Conservation (phyloP, 1,284 basidiomycete species). For the Ustilago tritici region DNA sequence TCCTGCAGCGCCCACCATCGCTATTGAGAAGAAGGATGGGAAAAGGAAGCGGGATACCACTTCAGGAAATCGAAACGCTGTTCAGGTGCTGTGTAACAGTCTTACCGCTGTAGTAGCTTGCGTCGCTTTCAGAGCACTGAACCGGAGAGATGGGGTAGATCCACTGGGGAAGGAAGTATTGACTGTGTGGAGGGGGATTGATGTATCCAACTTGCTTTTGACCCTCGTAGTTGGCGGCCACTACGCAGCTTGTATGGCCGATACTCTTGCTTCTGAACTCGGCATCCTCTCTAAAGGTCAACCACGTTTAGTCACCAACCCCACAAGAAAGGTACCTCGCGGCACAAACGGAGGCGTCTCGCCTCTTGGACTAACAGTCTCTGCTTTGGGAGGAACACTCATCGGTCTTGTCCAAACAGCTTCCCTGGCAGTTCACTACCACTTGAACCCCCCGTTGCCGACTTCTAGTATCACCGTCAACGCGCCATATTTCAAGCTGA, state of each 20-base stretch:
- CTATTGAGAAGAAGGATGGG: not conserved
- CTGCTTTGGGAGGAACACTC: slow-evolving; percentile 77
- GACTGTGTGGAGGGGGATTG: not conserved
- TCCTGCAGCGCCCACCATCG: not conserved
- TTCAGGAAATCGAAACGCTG: slow-evolving; percentile 49
- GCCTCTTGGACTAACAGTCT: slow-evolving; percentile 79
- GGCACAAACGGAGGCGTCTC: slow-evolving; percentile 93
- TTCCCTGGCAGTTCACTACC: slow-evolving; percentile 71
- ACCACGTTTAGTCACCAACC: slow-evolving; percentile 70
- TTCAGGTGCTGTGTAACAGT: slow-evolving; percentile 61
- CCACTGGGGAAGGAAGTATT: slow-evolving; percentile 12
- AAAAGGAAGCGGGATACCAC: slow-evolving; percentile 26
- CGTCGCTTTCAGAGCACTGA: slow-evolving; percentile 20
- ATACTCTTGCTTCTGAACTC: slow-evolving; percentile 61
- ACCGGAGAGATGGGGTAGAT: slow-evolving; percentile 8
- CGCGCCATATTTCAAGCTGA: slow-evolving; percentile 74
- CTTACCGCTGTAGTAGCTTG: slow-evolving; percentile 27
- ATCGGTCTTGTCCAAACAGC: slow-evolving; percentile 71
- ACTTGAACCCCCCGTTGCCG: not conserved
- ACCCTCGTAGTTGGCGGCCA: slow-evolving; percentile 53
- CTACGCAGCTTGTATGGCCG: slow-evolving; percentile 63
- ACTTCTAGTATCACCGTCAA: not conserved
- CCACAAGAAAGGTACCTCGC: slow-evolving; percentile 86
- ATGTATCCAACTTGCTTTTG: slow-evolving; percentile 16
- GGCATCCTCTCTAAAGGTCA: slow-evolving; percentile 53